Evolutionary conservation across 345 rosid species (phyloP).

Genomic region (Camelina laxa): DNA sequence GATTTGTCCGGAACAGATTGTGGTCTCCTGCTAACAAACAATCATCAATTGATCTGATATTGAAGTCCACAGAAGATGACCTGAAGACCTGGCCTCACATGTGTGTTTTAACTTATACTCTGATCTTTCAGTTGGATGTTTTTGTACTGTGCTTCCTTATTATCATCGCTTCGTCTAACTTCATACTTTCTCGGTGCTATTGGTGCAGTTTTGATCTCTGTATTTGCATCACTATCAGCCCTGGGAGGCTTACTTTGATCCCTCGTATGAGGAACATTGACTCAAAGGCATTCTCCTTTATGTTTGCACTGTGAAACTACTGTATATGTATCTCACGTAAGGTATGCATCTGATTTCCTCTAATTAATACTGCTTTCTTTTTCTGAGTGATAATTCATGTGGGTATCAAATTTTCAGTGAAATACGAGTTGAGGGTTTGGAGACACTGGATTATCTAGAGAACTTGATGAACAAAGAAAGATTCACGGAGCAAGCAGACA

Average conservation of each 20-base stretch:
- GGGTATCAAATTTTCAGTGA: slow-evolving; percentile 69
- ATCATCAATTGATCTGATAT: slow-evolving; percentile 76
- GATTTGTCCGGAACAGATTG: slow-evolving; percentile 80
- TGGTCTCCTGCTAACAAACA: slow-evolving; percentile 78
- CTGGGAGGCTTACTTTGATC: slow-evolving; percentile 83
- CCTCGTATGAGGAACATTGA: slow-evolving; percentile 95
- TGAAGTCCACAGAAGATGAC: slow-evolving; percentile 83
- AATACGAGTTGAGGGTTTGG: slow-evolving; percentile 97
- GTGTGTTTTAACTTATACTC: slow-evolving; percentile 54
- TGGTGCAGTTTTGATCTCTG: slow-evolving; percentile 85
- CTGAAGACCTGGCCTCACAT: slow-evolving; percentile 81
- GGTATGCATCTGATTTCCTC: slow-evolving; percentile 51
- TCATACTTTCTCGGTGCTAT: slow-evolving; percentile 11
- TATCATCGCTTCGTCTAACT: slow-evolving; percentile 26
- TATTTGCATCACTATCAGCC: slow-evolving; percentile 71
- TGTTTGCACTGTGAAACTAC: slow-evolving; percentile 73
- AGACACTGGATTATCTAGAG: slow-evolving; percentile 94
- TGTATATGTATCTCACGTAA: slow-evolving; percentile 88
- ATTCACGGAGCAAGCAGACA: slow-evolving; percentile 96
- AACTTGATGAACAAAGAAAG: slow-evolving; percentile 68
- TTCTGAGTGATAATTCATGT: not conserved
- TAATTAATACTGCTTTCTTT: slow-evolving; percentile 2
- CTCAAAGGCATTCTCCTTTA: slow-evolving; percentile 78
- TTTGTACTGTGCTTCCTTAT: slow-evolving; percentile 1
- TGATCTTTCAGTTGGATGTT: not conserved